A percentile compares a stretch with the other conserved stretches of the same genome.
Evolutionary conservation across 129 eudicot genomes (phyloP).

Genomic region (Saussurea involucrata): DNA sequence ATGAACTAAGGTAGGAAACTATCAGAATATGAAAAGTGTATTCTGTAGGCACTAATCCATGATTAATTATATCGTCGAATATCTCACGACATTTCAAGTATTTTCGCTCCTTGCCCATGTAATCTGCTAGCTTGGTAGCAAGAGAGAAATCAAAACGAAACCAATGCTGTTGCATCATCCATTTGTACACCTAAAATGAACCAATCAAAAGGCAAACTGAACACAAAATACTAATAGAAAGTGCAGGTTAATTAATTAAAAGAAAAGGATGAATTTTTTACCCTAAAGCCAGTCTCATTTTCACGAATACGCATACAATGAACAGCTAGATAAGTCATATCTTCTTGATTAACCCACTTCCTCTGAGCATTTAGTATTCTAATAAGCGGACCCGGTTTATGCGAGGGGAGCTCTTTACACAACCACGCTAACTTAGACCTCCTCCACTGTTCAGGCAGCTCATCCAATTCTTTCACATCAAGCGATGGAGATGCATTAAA

Average conservation of each 20-base stretch:
- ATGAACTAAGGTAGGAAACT: constrained; percentile 81
- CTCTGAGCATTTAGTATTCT: constrained; percentile 72
- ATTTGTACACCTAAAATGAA: constrained; percentile 75
- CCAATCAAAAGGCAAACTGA: too few relatives aligned
- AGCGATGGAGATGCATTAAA: constrained; percentile 27
- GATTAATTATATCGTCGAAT: constrained; percentile 76
- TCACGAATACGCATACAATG: constrained; percentile 92
- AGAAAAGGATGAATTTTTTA: constrained; percentile 13
- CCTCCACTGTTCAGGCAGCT: constrained; percentile 94
- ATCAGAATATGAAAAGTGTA: constrained; percentile 81
- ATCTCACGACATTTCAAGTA: constrained; percentile 72
- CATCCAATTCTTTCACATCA: constrained; percentile 74
- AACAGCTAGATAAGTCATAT: constrained; percentile 68
- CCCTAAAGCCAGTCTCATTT: constrained; percentile 79
- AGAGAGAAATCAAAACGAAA: constrained; percentile 77
- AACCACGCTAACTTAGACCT: constrained; percentile 88
- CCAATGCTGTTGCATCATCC: constrained; percentile 97
- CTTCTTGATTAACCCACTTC: constrained; percentile 86
- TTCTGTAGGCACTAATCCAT: constrained; percentile 79
- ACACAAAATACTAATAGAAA: too few relatives aligned
- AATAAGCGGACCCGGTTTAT: constrained; percentile 48
- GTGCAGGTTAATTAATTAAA: not conserved
- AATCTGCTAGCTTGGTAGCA: constrained; percentile 89
- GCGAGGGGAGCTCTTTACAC: constrained; percentile 84
- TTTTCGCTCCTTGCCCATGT: constrained; percentile 87